Base-by-base conservation (phyloP, 768 basidiomycete species). In the Suillus spraguei region DNA sequence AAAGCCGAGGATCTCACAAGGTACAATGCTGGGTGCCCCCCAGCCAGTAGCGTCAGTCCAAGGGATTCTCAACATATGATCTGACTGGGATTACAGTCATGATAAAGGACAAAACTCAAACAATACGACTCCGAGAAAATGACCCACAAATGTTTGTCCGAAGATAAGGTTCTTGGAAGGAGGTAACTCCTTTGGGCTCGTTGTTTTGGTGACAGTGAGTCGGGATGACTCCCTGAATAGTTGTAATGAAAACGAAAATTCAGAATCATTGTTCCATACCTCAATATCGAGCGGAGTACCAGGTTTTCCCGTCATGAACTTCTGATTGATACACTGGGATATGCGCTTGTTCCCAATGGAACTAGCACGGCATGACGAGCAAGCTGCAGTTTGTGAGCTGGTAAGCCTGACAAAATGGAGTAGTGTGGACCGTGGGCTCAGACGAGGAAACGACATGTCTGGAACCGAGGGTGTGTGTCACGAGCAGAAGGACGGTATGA, bases 51-150 rank as follows among this genome's bases (percentile, higher is more conserved):
- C 71, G 3, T 81, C 78, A 63, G 83, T 79, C 94, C 95, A 97
- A n/a, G 75, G 88, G 78, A 88, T 85, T 50, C 83, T 87, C 47
- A 95, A 75, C 93, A 95, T 95, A 73, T 95, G 93, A 74, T 95
- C 90, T 50, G 91, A 91, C 90, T 90, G 68, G 17, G 38, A 49
- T 56, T 28, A 28, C 28, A 28, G 4, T 4, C 66, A 56, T 10
- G 1, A 20, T 61, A 42, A 68, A 63, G 61, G 60, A 42, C 61
- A 56, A 60, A 36, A 61, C 59, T 56, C 44, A 65, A 61, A 59
- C 10, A 59, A 63, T 54, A 59, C 60, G 4, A 28, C 28, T 28
- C 28, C 28, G 32, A 42, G 14, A 44, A 36, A 36, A 59, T 41
- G 64, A 72, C 87, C 78, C 71, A 91, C 90, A 69, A 97, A 96